Evolutionary conservation across 768 basidiomycete species (phyloP).

Genomic region (Pulveroboletus ravenelii): DNA sequence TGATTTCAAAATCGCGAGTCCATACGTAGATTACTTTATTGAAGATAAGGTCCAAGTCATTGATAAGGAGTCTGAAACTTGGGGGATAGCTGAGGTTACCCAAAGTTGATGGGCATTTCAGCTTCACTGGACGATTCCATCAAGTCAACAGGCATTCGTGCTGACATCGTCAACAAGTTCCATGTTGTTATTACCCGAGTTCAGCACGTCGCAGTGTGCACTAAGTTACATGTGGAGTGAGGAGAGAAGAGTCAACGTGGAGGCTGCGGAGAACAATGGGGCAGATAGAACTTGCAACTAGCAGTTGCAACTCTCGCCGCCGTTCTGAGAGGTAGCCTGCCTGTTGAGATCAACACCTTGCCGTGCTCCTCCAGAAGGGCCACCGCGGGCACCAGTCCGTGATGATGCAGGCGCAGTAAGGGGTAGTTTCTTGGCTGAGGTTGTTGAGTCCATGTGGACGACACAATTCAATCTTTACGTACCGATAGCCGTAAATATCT

Average conservation of each 20-base stretch:
- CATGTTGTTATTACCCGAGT: constrained; percentile 25
- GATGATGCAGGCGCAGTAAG: constrained; percentile 66
- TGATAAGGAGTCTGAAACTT: constrained; percentile 42
- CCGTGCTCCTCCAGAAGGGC: constrained; percentile 46
- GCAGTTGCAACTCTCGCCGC: constrained; percentile 73
- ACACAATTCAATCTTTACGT: constrained; percentile 21
- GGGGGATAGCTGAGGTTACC: background rate
- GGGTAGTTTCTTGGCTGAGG: constrained; percentile 83
- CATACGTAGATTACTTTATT: constrained; percentile 47
- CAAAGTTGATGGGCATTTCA: background rate
- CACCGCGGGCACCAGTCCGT: constrained; percentile 47
- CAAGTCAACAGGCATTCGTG: background rate
- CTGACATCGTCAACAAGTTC: constrained; percentile 3
- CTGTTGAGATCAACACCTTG: constrained; percentile 81
- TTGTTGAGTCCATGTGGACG: background rate
- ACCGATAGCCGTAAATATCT: constrained; percentile 87
- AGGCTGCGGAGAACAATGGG: constrained; percentile 3
- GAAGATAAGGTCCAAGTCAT: constrained; percentile 42
- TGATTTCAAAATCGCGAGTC: constrained; percentile 41
- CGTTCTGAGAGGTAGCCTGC: constrained; percentile 45
- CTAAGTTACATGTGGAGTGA: constrained; percentile 29
- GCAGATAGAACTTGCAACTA: constrained; percentile 31
- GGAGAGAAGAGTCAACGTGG: constrained; percentile 11
- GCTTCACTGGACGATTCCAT: background rate
- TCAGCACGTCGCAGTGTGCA: constrained; percentile 24